Evolutionary conservation across 2,329 filamentous ascomycete species (phyloP), one percentile per base, ranked within the genome.

Genomic region (Mariannaea elegans): DNA sequence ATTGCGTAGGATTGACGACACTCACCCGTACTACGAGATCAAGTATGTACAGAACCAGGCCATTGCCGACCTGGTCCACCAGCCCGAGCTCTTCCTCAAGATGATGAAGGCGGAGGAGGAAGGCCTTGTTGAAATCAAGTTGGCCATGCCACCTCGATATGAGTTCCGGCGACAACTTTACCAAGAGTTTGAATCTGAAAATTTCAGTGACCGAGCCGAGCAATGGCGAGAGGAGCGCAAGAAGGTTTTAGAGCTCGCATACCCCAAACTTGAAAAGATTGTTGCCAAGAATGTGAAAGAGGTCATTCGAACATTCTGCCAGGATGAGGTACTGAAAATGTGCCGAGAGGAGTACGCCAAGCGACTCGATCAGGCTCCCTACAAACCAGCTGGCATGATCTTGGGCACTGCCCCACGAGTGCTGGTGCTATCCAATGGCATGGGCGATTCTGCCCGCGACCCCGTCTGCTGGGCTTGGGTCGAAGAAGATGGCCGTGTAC

Each of bases 31-130:
- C 76, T 98, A 98, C 74, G 95, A 98, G 76, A 92, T 99, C 81
- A 97, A 99, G 77, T 99, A 99, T 70, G 83, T 99, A 18, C 88
- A 93, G 65, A 93, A 95, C 69, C 94, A 97, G 76, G 91, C 92
- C 7, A 90, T 97, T 62, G 81, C 82, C 39, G 91, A 95, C 66
- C 86, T 98, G 59, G 90, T 93, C 3, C 87, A 88, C 51, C 89
- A 91, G 52, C 95, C 95, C 1, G 94, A 97, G 65, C 82, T 97
- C 23, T 99, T 95, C 74, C 80, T 99, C 56, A 94, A 96, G 78
- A 99, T 99, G 95, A 88, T 98, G 76, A 96, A 93, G 75, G 95
- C 95, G 2, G 95, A 99, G 75, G 91, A 95, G 70, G 95, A 99
- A 74, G 94, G 94, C 2, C 81, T 99, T 1, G 85, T 99, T 13